phyloP scores from a whole-genome alignment of 768 basidiomycete genomes.

The Kwoniella bestiolae region DNA sequence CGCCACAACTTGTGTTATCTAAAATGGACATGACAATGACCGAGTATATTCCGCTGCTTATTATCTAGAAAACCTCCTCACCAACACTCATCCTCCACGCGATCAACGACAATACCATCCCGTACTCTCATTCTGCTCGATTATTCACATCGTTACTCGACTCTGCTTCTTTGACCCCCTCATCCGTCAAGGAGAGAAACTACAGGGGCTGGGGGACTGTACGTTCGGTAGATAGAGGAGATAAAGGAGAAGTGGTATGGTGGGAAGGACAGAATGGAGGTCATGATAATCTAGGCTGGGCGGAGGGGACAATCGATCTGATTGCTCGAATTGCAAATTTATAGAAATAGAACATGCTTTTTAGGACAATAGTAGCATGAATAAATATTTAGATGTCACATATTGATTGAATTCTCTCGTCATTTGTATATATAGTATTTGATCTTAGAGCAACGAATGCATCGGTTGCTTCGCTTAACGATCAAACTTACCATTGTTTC shows the following conservation, averaged over 20 bases:
- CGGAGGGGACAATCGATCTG: constrained; percentile 50
- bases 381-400: background rate
- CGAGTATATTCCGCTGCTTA: constrained; percentile 67
- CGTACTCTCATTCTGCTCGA: constrained; percentile 68
- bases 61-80: constrained; percentile 70
- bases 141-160: constrained; percentile 68
- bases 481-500: too few relatives aligned
- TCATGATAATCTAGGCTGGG: constrained; percentile 49
- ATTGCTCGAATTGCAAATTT: constrained; percentile 37
- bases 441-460: background rate
- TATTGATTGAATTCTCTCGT: background rate
- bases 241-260: constrained; percentile 39
- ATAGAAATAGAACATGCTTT: background rate
- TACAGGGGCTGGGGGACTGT: constrained; percentile 46
- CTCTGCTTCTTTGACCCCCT: background rate
- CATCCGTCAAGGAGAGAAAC: background rate
- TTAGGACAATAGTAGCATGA: too few relatives aligned
- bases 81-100: constrained; percentile 77
- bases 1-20: background rate
- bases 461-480: too few relatives aligned
- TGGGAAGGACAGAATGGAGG: constrained; percentile 51
- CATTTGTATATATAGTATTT: background rate
- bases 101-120: constrained; percentile 74
- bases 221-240: constrained; percentile 11
- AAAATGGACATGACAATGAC: constrained; percentile 58